Base-by-base conservation (phyloP, 208 protist species). In the Acanthamoeba divionensis region DNA sequence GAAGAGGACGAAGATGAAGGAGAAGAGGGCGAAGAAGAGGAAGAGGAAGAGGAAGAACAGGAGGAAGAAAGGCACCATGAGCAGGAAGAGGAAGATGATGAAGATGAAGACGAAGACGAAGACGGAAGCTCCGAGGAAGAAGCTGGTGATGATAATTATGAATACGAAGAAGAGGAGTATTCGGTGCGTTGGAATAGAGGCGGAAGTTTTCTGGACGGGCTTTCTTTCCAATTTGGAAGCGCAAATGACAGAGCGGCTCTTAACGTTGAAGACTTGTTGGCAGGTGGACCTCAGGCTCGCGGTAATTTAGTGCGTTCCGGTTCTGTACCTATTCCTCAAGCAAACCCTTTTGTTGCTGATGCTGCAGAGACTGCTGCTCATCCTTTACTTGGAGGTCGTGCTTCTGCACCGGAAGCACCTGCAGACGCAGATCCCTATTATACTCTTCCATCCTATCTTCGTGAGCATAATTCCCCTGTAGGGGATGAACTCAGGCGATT, bases 401-500 rank as follows among this genome's bases (percentile, higher is more conserved):
- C n/a, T n/a, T n/a, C n/a, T n/a, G n/a, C n/a, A n/a, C 6, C 2
- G 50, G 31, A 26, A 21, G 5, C 45, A 29, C 36, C 47, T 2
- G 26, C 21, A 36, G 71, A 55, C 24, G 31, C 10, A 24, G 75
- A 57, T 41, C 0, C 50, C 75, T 18, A 31, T 24, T 85, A 63
- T 21, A 21, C 18, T 7, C 45, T 85, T 47, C 75, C 67, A 29
- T 15, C 67, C 21, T 18, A 41, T 31, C 75, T 65, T 4, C 75
- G 75, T 21, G 75, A 54, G n/a, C n/a, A n/a, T 54, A 85, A 63
- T 18, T 54, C 75, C 18, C 15, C 55, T 2, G 13, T 63, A 31
- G 75, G 65, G 75, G 75, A 85, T 33, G 75, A 85, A n/a, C 52
- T 85, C 36, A 47, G 75, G 5, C 75, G 75, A 1, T 36, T 85